Evolutionary conservation across 139 green algal species (phyloP).

Genomic region (Chlamydomonas incerta): DNA sequence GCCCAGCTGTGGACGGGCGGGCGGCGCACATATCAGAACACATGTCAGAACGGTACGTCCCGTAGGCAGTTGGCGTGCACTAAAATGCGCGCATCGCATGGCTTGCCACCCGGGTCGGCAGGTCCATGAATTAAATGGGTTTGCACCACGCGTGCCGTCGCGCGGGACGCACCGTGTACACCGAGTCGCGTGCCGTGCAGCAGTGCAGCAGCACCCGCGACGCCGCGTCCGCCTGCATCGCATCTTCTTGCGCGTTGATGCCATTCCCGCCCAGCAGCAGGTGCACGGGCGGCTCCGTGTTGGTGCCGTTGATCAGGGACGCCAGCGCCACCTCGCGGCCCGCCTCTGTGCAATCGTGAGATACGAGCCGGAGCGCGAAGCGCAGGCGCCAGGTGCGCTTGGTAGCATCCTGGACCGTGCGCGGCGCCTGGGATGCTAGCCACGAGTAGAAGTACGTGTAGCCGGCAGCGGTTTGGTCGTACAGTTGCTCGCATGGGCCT

Average conservation of each 20-base stretch:
- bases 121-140: too few species aligned
- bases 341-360: conserved; percentile 17
- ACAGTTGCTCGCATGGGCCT: too few species aligned
- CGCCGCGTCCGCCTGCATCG: conserved; percentile 6
- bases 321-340: neutral
- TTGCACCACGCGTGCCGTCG: too few species aligned
- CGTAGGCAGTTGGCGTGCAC: too few species aligned
- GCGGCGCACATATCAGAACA: too few species aligned
- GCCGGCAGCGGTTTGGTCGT: too few species aligned
- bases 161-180: neutral
- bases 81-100: too few species aligned
- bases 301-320: neutral
- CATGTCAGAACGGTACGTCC: too few species aligned
- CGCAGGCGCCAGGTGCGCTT: neutral
- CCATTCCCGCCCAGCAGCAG: conserved; percentile 29
- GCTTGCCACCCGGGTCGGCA: too few species aligned
- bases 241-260: conserved; percentile 7
- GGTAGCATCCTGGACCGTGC: neutral
- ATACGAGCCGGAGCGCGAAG: neutral
- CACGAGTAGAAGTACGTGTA: too few species aligned
- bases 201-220: conserved; percentile 20
- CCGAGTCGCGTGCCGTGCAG: conserved; percentile 32
- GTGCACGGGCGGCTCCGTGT: conserved; percentile 1
- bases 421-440: too few species aligned
- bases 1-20: neutral